These are phyloP conservation scores for Chara braunii DNA, from an alignment of 139 green algal genomes.

Conservation along the genomic window DNA sequence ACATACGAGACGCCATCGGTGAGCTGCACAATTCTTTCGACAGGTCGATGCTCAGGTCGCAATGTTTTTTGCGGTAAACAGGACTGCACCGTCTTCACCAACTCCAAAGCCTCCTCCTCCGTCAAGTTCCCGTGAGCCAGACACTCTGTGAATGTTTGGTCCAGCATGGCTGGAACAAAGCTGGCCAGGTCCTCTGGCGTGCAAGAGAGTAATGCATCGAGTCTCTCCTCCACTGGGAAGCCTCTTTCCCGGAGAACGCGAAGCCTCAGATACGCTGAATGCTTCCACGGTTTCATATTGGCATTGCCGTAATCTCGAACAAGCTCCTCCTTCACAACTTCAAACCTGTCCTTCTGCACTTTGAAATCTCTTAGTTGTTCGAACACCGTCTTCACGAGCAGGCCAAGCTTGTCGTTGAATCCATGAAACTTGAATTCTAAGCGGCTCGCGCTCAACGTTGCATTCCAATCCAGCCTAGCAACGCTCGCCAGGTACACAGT, in stretches of 20 bases:
- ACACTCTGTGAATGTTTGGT: conserved; percentile 53
- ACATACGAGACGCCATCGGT: conserved; percentile 36
- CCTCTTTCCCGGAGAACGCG: conserved; percentile 45
- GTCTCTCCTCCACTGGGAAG: conserved; percentile 39
- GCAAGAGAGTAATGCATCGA: conserved; percentile 33
- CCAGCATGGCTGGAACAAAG: too few species aligned
- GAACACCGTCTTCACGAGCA: conserved; percentile 60
- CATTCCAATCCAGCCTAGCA: conserved; percentile 22
- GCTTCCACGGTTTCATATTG: conserved; percentile 65
- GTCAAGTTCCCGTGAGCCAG: conserved; percentile 77
- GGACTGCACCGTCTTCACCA: too few species aligned
- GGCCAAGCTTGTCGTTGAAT: conserved; percentile 79
- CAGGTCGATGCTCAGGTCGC: conserved; percentile 24
- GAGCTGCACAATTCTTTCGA: conserved; percentile 49
- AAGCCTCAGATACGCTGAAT: conserved; percentile 69
- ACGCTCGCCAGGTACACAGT: conserved; percentile 67
- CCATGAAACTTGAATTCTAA: conserved; percentile 75
- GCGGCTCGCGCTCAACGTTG: background rate
- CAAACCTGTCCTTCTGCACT: conserved; percentile 31
- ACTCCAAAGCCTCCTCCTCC: conserved; percentile 36
- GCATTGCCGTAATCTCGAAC: conserved; percentile 71
- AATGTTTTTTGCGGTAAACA: conserved; percentile 8
- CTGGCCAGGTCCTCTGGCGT: conserved; percentile 13
- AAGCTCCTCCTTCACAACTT: conserved; percentile 61
- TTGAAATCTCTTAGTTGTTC: conserved; percentile 37